Conservation (phyloP, 2,329 filamentous ascomycete genomes). For the Parafenestella ontariensis region DNA sequence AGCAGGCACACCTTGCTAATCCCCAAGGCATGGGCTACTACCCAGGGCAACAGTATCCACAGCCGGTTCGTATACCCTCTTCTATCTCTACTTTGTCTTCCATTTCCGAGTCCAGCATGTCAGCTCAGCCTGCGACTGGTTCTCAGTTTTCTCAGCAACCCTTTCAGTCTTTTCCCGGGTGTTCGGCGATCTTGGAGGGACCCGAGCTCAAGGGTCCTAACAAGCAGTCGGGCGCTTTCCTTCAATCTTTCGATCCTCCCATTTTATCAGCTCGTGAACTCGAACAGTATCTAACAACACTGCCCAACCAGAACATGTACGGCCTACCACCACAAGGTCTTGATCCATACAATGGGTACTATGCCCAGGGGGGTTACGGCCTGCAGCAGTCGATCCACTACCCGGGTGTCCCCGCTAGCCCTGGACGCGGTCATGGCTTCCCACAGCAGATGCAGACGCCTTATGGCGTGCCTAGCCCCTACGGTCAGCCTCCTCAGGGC, state of each 20-base stretch:
- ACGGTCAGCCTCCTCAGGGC: conserved; percentile 63
- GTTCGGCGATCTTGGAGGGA: conserved; percentile 22
- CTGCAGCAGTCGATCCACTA: conserved; percentile 55
- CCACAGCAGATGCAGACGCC: conserved; percentile 54
- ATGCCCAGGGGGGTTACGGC: conserved; percentile 61
- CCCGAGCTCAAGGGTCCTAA: conserved; percentile 24
- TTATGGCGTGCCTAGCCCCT: conserved; percentile 60
- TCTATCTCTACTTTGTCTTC: conserved; percentile 42
- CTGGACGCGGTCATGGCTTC: conserved; percentile 55
- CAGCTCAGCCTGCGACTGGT: conserved; percentile 17
- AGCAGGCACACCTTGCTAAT: conserved; percentile 59
- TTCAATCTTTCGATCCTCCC: conserved; percentile 56
- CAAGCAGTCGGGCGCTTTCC: conserved; percentile 31
- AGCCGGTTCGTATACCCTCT: conserved; percentile 66
- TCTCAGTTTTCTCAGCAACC: conserved; percentile 20
- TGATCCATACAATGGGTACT: conserved; percentile 52
- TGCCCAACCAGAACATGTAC: conserved; percentile 70
- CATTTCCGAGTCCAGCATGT: conserved; percentile 28
- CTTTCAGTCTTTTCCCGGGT: conserved; percentile 7
- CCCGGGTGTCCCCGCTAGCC: conserved; percentile 53
- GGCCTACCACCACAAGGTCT: conserved; percentile 60
- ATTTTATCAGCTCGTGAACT: conserved; percentile 74
- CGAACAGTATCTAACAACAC: conserved; percentile 73
- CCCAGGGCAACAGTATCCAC: conserved; percentile 62
- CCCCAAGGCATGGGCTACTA: conserved; percentile 71